Percentiles rank a stretch among this genome's conserved stretches.
These are phyloP conservation scores for Blastocystis sp. DNA, from an alignment of 352 stramenopile genomes.

Conservation along the genomic window DNA sequence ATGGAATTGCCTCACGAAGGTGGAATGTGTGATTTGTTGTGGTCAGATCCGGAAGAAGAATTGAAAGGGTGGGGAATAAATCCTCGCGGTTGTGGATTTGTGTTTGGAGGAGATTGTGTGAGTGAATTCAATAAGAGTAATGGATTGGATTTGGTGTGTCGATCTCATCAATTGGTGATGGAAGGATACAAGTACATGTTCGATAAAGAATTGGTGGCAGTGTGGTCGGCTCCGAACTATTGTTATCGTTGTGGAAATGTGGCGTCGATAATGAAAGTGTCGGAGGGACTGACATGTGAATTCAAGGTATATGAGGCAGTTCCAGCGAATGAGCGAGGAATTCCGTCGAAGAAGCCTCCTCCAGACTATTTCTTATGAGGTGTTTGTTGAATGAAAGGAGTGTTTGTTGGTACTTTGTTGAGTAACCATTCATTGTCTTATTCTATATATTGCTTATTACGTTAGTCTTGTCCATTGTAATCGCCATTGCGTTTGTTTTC, in stretches of 20 bases:
- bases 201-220: conserved; percentile 83
- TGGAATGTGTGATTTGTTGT: conserved; percentile 55
- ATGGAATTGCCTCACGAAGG: conserved; percentile 48
- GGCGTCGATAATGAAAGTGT: conserved; percentile 86
- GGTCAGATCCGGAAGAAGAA: conserved; percentile 64
- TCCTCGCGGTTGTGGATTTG: not conserved
- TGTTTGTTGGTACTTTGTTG: conserved; percentile 95
- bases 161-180: conserved; percentile 88
- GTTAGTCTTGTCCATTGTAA: too few relatives aligned
- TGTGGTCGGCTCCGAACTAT: conserved; percentile 96
- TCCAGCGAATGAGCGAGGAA: not conserved
- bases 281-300: conserved; percentile 89
- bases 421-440: too few relatives aligned
- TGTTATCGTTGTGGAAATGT: conserved; percentile 97
- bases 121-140: conserved; percentile 89
- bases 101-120: conserved; percentile 21
- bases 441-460: too few relatives aligned
- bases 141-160: conserved; percentile 87
- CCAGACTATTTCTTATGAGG: conserved; percentile 56
- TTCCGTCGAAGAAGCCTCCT: conserved; percentile 56
- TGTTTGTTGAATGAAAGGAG: conserved; percentile 49
- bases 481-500: too few relatives aligned
- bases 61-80: conserved; percentile 77
- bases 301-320: not conserved
- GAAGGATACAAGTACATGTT: conserved; percentile 78